Evolutionary conservation across 139 green algal species (phyloP).

Genomic region (Chlamydomonas urium): DNA sequence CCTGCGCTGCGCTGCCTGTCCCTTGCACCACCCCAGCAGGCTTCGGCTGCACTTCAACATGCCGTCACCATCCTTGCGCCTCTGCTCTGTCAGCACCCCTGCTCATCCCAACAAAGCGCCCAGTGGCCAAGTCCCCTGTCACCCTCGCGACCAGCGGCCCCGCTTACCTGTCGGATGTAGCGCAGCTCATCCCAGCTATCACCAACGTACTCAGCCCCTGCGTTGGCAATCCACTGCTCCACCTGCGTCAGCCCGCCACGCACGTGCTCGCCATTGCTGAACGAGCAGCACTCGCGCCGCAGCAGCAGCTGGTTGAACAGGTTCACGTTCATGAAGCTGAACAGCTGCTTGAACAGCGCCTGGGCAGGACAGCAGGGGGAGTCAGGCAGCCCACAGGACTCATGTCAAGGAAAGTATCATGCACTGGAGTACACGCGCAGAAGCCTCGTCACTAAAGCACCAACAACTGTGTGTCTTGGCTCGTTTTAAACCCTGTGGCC

Average conservation of each 20-base stretch:
- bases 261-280: slow-evolving; percentile 99
- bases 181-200: slow-evolving; percentile 90
- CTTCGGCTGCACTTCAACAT: too few relatives aligned
- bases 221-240: slow-evolving; percentile 87
- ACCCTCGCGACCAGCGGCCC: too few relatives aligned
- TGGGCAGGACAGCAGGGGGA: not conserved
- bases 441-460: not conserved
- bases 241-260: slow-evolving; percentile 49
- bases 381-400: too few relatives aligned
- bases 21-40: too few relatives aligned
- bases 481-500: not conserved
- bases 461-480: not conserved
- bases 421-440: not conserved
- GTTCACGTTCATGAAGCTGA: slow-evolving; percentile 17
- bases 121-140: too few relatives aligned
- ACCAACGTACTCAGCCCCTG: slow-evolving; percentile 70
- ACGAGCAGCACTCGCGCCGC: slow-evolving; percentile 98
- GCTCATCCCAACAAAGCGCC: too few relatives aligned
- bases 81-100: too few relatives aligned
- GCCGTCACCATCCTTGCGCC: too few relatives aligned
- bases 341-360: slow-evolving; percentile 34
- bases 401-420: too few relatives aligned
- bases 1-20: too few relatives aligned
- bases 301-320: slow-evolving; percentile 99
- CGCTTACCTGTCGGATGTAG: slow-evolving; percentile 86